Conservation (phyloP, 768 basidiomycete genomes). For the Podaxis sp. region DNA sequence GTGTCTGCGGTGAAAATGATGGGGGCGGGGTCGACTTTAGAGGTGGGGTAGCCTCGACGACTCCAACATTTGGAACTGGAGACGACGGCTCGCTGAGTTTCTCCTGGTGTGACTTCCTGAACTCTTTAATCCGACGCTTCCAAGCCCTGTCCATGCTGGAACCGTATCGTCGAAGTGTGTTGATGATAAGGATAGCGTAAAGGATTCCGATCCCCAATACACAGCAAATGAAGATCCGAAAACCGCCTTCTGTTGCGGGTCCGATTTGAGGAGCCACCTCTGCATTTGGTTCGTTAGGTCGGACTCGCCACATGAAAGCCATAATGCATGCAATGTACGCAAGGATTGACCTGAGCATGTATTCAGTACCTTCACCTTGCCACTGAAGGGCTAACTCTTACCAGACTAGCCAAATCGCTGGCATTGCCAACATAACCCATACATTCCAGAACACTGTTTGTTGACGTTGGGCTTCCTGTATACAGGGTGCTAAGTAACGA, state of each 20-base stretch:
- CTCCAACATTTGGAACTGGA: neutral
- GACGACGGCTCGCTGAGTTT: neutral
- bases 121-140: constrained; percentile 23
- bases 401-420: constrained; percentile 18
- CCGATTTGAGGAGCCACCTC: neutral
- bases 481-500: neutral
- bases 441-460: constrained; percentile 51
- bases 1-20: neutral
- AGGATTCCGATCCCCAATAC: constrained; percentile 53
- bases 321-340: constrained; percentile 26
- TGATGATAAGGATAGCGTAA: constrained; percentile 51
- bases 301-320: constrained; percentile 27
- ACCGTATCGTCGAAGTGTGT: constrained; percentile 53
- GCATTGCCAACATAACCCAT: constrained; percentile 35
- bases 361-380: neutral
- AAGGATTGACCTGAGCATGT: constrained; percentile 24
- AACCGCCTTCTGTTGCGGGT: neutral
- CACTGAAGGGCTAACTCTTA: neutral
- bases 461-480: constrained; percentile 48
- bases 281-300: neutral
- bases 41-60: constrained; percentile 2
- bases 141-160: constrained; percentile 30
- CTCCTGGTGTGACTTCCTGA: neutral
- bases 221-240: constrained; percentile 46
- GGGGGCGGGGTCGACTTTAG: neutral